A percentile compares a stretch with the other conserved stretches of the same genome.
These are phyloP conservation scores for Leccinum olivaceopallidum DNA, from an alignment of 768 basidiomycete genomes.

Conservation along the genomic window DNA sequence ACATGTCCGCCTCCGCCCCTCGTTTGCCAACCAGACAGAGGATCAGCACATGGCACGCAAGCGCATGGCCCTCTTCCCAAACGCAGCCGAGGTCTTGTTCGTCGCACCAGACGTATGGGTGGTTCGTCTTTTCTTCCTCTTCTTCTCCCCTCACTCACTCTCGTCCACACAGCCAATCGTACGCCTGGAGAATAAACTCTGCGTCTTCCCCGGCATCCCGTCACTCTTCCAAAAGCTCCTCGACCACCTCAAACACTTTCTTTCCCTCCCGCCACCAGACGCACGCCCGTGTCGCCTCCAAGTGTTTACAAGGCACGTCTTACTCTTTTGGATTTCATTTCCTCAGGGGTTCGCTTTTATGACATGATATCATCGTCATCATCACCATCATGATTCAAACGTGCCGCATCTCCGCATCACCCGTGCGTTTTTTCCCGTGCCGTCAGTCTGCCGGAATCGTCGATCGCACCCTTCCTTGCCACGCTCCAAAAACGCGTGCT, in stretches of 20 bases:
- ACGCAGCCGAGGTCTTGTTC: conserved; percentile 74
- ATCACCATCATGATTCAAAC: neutral
- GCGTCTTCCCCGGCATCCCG: conserved; percentile 92
- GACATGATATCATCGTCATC: neutral
- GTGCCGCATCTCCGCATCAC: neutral
- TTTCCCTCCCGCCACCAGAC: conserved; percentile 75
- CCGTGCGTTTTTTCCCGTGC: neutral
- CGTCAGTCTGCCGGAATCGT: conserved; percentile 69
- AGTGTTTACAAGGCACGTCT: conserved; percentile 74
- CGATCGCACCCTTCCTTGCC: conserved; percentile 86
- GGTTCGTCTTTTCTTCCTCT: conserved; percentile 40
- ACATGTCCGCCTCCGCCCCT: conserved; percentile 54
- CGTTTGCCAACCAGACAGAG: conserved; percentile 60
- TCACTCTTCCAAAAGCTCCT: conserved; percentile 81
- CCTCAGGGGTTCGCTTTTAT: neutral
- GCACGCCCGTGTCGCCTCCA: conserved; percentile 79
- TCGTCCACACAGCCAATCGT: conserved; percentile 68
- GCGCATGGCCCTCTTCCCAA: conserved; percentile 91
- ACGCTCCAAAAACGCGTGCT: conserved; percentile 71
- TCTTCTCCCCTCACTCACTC: neutral
- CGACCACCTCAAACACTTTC: conserved; percentile 64
- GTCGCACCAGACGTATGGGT: conserved; percentile 85
- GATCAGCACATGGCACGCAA: conserved; percentile 77
- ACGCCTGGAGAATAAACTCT: conserved; percentile 80
- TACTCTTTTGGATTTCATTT: neutral